Percentiles rank a stretch among this genome's conserved stretches.
These are phyloP conservation scores for Kodamaea laetipori DNA, from an alignment of 805 yeast species.

Conservation along the genomic window DNA sequence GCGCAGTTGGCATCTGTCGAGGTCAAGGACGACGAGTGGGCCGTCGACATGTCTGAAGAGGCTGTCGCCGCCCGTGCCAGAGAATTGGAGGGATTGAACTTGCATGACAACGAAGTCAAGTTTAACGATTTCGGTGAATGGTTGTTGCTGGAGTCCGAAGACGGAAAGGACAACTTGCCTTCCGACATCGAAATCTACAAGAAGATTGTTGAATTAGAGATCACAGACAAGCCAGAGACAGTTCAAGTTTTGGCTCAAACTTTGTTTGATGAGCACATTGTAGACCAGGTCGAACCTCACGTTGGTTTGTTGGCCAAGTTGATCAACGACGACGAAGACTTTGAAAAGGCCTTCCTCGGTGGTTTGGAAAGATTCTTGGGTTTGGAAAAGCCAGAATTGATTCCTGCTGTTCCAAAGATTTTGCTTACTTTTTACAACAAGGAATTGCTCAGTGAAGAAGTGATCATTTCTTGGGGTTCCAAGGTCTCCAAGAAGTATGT, in stretches of 20 bases:
- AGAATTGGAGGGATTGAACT: slow-evolving; percentile 70
- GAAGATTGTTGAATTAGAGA: slow-evolving; percentile 78
- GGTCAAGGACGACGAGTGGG: slow-evolving; percentile 92
- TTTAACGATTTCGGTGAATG: slow-evolving; percentile 88
- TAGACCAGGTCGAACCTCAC: slow-evolving; percentile 72
- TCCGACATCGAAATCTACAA: slow-evolving; percentile 90
- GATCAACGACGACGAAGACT: slow-evolving; percentile 58
- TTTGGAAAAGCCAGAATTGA: slow-evolving; percentile 66
- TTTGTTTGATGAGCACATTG: slow-evolving; percentile 76
- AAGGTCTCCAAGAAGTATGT: slow-evolving; percentile 92
- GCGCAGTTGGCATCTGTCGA: slow-evolving; percentile 60
- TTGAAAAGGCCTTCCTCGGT: slow-evolving; percentile 88
- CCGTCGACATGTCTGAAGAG: slow-evolving; percentile 95
- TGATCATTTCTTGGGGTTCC: slow-evolving; percentile 80
- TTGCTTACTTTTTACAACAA: slow-evolving; percentile 78
- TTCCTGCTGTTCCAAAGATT: slow-evolving; percentile 76
- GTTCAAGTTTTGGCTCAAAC: slow-evolving; percentile 92
- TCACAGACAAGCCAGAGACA: slow-evolving; percentile 70
- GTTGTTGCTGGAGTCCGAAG: slow-evolving; percentile 58
- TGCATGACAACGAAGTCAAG: slow-evolving; percentile 49
- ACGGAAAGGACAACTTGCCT: slow-evolving; percentile 63
- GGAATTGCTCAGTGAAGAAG: slow-evolving; percentile 85
- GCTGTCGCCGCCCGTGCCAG: slow-evolving; percentile 91
- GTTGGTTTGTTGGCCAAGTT: slow-evolving; percentile 81
- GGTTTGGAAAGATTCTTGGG: slow-evolving; percentile 95